Evolutionary conservation across 2,329 filamentous ascomycete species (phyloP).

Genomic region (Pseudogymnoascus destructans): DNA sequence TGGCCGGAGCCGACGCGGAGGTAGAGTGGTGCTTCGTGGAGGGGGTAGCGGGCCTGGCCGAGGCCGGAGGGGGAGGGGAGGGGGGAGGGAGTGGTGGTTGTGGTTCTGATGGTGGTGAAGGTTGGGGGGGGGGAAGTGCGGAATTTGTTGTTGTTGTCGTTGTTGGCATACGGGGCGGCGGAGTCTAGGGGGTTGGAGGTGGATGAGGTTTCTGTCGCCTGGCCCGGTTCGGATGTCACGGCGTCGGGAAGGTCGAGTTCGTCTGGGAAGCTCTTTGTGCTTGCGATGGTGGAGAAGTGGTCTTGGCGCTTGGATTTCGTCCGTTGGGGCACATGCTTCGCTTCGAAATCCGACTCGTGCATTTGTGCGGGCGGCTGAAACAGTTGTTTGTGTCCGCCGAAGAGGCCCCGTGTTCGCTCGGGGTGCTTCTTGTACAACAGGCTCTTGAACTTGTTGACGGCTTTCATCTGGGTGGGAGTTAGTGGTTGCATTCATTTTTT

Average conservation of each 20-base stretch:
- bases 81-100: neutral
- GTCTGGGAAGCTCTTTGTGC: neutral
- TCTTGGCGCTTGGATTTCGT: conserved; percentile 9
- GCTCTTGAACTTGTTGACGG: conserved; percentile 76
- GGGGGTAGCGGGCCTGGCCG: conserved; percentile 49
- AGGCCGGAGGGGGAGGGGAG: neutral
- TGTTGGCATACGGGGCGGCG: neutral
- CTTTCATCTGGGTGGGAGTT: conserved; percentile 54
- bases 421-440: conserved; percentile 48
- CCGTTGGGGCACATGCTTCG: conserved; percentile 12
- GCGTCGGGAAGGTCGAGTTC: neutral
- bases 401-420: neutral
- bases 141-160: neutral
- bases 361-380: conserved; percentile 5
- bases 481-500: conserved; percentile 13
- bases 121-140: neutral
- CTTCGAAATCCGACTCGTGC: conserved; percentile 8
- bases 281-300: conserved; percentile 13
- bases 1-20: conserved; percentile 64
- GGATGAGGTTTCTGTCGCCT: neutral
- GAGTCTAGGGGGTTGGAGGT: neutral
- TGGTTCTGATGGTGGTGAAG: neutral
- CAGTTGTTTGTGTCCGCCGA: neutral
- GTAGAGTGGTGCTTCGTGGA: conserved; percentile 50
- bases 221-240: neutral